Conservation (phyloP, 257 asterid species). For the Jasminum sambac region DNA sequence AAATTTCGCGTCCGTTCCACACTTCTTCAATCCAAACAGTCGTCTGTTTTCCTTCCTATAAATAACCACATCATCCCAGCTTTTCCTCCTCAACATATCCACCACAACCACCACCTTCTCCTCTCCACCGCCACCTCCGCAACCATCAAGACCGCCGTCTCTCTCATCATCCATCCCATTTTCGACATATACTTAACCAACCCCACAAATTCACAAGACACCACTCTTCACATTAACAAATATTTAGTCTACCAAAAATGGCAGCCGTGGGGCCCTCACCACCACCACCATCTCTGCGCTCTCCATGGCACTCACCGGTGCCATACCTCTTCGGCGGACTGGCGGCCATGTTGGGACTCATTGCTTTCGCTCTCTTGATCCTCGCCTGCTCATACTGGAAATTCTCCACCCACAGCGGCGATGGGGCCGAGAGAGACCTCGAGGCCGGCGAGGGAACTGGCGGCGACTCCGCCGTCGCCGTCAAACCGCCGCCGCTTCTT, state of each 20-base stretch:
- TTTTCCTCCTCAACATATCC: conserved; percentile 18
- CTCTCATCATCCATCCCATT: neutral
- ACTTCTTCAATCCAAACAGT: neutral
- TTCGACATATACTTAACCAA: neutral
- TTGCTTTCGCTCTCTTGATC: conserved; percentile 80
- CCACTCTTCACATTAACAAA: neutral
- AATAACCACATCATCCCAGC: conserved; percentile 17
- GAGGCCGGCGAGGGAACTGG: conserved; percentile 48
- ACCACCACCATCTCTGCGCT: conserved; percentile 31
- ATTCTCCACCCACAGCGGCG: conserved; percentile 54
- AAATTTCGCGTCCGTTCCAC: conserved; percentile 18
- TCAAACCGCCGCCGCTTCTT: conserved; percentile 35
- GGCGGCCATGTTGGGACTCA: conserved; percentile 88
- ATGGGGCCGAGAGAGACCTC: conserved; percentile 44
- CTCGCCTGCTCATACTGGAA: conserved; percentile 85
- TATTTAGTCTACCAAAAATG: conserved; percentile 28
- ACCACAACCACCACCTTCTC: neutral
- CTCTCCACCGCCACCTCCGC: neutral
- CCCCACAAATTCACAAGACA: neutral
- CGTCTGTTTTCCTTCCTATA: conserved; percentile 20
- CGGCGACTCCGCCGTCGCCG: conserved; percentile 21
- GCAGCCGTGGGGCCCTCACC: conserved; percentile 33
- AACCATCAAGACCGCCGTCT: neutral
- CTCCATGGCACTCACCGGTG: conserved; percentile 96
- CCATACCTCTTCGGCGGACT: conserved; percentile 90